A percentile compares a stretch with the other conserved stretches of the same genome.
These are phyloP conservation scores for Alternaria metachromatica DNA, from an alignment of 2,329 filamentous ascomycete genomes.

Conservation along the genomic window DNA sequence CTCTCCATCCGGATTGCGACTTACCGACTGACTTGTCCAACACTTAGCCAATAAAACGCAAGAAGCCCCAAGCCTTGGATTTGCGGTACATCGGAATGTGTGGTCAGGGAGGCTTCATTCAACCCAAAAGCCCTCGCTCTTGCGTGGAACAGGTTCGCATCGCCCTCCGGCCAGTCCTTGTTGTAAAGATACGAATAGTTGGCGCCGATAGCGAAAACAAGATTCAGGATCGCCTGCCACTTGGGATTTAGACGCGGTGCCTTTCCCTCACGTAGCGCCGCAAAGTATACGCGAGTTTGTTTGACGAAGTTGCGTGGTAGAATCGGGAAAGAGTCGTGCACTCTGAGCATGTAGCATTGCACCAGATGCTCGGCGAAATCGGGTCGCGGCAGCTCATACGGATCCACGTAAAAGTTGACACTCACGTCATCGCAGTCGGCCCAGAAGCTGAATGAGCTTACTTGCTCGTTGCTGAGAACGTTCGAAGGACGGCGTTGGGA, in stretches of 20 bases:
- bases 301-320: slow-evolving; percentile 42
- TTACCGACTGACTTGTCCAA: slow-evolving; percentile 52
- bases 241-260: slow-evolving; percentile 26
- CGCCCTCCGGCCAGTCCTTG: slow-evolving; percentile 33
- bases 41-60: slow-evolving; percentile 50
- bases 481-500: slow-evolving; percentile 13
- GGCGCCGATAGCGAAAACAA: slow-evolving; percentile 53
- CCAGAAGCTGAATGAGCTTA: slow-evolving; percentile 45
- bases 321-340: slow-evolving; percentile 50
- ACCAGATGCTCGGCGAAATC: slow-evolving; percentile 43
- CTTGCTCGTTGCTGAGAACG: slow-evolving; percentile 29
- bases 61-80: slow-evolving; percentile 50
- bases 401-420: slow-evolving; percentile 35
- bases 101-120: slow-evolving; percentile 34
- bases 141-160: slow-evolving; percentile 50
- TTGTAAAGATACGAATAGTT: slow-evolving; percentile 47
- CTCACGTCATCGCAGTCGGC: slow-evolving; percentile 36
- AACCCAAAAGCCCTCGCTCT: slow-evolving; percentile 47
- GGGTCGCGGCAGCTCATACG: slow-evolving; percentile 41
- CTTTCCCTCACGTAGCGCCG: slow-evolving; percentile 24
- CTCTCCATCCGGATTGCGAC: slow-evolving; percentile 2
- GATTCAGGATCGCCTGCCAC: slow-evolving; percentile 51
- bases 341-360: slow-evolving; percentile 46
- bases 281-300: slow-evolving; percentile 45
- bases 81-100: slow-evolving; percentile 47